These are phyloP conservation scores for Gynostemma pentaphyllum DNA, from an alignment of 306 rosid species.

Conservation along the genomic window DNA sequence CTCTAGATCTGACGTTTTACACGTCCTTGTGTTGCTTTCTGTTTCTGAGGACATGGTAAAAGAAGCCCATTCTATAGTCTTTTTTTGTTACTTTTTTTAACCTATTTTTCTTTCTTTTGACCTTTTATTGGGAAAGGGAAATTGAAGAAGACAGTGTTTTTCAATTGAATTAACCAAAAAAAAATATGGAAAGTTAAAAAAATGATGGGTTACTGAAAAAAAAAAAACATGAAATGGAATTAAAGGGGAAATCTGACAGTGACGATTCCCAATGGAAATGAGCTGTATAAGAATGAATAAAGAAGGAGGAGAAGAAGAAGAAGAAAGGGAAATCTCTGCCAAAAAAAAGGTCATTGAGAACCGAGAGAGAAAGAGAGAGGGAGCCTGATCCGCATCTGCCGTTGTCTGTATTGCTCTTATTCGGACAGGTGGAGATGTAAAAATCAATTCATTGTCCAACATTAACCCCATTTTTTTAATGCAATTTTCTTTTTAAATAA, in stretches of 20 bases:
- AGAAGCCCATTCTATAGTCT: no score
- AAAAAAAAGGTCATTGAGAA: no score
- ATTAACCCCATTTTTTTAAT: no score
- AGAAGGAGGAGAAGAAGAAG: no score
- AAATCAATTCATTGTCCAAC: no score
- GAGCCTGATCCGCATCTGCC: conserved; percentile 1
- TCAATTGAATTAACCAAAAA: neutral
- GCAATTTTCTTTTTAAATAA: no score
- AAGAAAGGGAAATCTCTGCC: neutral
- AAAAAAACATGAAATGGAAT: neutral
- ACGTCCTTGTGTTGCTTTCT: no score
- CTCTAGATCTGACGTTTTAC: no score
- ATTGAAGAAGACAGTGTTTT: neutral
- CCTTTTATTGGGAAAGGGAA: neutral
- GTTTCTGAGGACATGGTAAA: no score
- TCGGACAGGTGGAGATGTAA: neutral
- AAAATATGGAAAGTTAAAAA: neutral
- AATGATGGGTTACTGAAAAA: neutral
- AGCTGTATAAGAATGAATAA: neutral
- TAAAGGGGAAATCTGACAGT: neutral
- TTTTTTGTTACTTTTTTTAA: neutral
- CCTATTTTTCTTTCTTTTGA: neutral
- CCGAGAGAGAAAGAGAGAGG: neutral
- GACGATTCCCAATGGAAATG: neutral
- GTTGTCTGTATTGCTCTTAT: neutral